Evolutionary conservation across 495 filamentous ascomycete species (phyloP).

Genomic region (Articulospora tetracladia): DNA sequence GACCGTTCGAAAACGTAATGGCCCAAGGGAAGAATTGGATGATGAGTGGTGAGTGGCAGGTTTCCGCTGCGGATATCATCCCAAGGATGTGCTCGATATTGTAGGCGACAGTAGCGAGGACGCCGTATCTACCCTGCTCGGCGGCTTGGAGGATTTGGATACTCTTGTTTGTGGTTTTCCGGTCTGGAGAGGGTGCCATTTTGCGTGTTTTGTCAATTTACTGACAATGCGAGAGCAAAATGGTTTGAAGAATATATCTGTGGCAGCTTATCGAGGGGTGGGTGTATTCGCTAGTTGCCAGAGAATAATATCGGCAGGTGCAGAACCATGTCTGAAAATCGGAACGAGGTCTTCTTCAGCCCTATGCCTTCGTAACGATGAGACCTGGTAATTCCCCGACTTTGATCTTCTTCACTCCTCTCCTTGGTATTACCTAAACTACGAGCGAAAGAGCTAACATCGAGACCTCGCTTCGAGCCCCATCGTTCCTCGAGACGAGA

Average conservation of each 20-base stretch:
- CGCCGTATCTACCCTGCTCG: slow-evolving; percentile 15
- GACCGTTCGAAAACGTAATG: slow-evolving; percentile 48
- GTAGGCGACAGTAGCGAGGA: slow-evolving; percentile 15
- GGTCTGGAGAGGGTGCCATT: slow-evolving; percentile 6
- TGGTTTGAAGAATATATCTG: neutral
- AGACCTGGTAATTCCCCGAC: neutral
- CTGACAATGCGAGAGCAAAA: neutral
- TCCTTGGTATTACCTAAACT: too few species aligned
- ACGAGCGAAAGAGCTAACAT: too few species aligned
- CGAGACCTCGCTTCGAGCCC: neutral
- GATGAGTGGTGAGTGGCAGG: slow-evolving; percentile 55
- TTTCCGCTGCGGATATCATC: slow-evolving; percentile 55
- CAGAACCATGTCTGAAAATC: too few species aligned
- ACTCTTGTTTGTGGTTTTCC: slow-evolving; percentile 5
- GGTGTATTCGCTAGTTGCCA: neutral
- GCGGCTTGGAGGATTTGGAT: slow-evolving; percentile 13
- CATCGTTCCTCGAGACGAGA: neutral
- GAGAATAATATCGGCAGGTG: neutral
- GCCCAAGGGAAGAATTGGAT: slow-evolving; percentile 71
- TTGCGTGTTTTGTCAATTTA: neutral
- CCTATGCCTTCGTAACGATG: neutral
- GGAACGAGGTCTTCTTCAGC: neutral
- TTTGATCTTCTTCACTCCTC: neutral
- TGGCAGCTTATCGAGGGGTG: neutral
- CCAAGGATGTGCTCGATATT: slow-evolving; percentile 55